phyloP scores from a whole-genome alignment of 176 grass and related monocot species.

The Guadua angustifolia region DNA sequence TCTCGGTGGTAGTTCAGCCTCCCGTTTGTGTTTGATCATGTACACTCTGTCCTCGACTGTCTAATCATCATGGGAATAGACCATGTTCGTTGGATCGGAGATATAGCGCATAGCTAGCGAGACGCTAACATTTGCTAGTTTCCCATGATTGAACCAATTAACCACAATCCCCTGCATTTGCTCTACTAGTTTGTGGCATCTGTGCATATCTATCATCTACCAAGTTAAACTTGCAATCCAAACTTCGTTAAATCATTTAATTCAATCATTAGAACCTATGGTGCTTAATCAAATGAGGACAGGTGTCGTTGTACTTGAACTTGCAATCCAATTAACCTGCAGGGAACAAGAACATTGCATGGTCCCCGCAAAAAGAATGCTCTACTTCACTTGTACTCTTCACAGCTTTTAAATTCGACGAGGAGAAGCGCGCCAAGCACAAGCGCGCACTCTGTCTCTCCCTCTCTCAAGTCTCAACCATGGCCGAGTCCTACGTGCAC shows the following conservation, averaged over 20 bases:
- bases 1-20: too few relatives aligned
- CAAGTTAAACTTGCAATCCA: constrained; percentile 47
- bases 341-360: constrained; percentile 23
- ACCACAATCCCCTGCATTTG: too few relatives aligned
- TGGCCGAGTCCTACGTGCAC: constrained; percentile 2
- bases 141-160: not conserved
- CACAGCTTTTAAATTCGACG: constrained; percentile 36
- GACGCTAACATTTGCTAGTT: not conserved
- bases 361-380: constrained; percentile 10
- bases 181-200: too few relatives aligned
- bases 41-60: too few relatives aligned
- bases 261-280: constrained; percentile 8
- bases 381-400: constrained; percentile 50
- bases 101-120: not conserved
- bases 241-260: constrained; percentile 27
- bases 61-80: too few relatives aligned
- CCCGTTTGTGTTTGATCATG: too few relatives aligned
- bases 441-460: not conserved
- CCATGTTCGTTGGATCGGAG: too few relatives aligned
- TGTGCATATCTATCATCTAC: not conserved
- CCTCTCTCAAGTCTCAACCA: not conserved
- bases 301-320: constrained; percentile 31
- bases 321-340: constrained; percentile 41
- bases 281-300: not conserved
- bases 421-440: constrained; percentile 43